Conservation (phyloP, 306 rosid genomes). For the Cucurbita argyrosperma region DNA sequence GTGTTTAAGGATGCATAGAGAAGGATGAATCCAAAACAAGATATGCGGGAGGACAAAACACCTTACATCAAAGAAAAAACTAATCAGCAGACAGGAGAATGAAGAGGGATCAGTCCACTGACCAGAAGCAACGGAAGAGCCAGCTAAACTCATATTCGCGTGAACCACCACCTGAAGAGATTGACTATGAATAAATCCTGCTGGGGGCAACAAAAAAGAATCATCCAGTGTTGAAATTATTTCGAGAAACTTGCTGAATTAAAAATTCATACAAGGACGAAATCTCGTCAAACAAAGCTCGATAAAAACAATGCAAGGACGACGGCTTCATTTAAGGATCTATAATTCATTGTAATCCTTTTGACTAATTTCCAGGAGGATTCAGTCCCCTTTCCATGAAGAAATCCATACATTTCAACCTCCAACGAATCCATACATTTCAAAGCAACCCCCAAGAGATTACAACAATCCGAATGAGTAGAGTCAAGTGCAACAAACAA, state of each 20-base stretch:
- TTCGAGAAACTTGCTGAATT: neutral
- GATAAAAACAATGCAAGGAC: neutral
- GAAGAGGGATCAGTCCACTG: slow-evolving; percentile 12
- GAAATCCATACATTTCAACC: too few species aligned
- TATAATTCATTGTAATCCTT: neutral
- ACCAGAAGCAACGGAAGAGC: slow-evolving; percentile 71
- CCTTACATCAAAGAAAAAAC: neutral
- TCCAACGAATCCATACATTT: neutral
- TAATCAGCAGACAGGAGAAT: neutral
- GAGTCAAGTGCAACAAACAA: neutral
- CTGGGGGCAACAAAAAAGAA: slow-evolving; percentile 8
- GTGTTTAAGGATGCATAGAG: neutral
- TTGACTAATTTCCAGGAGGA: neutral
- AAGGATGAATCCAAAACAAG: neutral
- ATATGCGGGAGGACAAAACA: slow-evolving; percentile 4
- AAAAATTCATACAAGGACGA: neutral
- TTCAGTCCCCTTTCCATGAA: neutral
- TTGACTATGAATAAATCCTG: slow-evolving; percentile 29
- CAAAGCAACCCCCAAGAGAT: neutral
- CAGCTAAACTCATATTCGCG: slow-evolving; percentile 61
- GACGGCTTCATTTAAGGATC: neutral
- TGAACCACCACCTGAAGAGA: slow-evolving; percentile 15
- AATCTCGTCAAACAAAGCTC: neutral
- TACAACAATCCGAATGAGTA: neutral
- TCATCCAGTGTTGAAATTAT: too few species aligned